Conservation (phyloP, 2,329 filamentous ascomycete species). For the Escovopsis sp. region DNA sequence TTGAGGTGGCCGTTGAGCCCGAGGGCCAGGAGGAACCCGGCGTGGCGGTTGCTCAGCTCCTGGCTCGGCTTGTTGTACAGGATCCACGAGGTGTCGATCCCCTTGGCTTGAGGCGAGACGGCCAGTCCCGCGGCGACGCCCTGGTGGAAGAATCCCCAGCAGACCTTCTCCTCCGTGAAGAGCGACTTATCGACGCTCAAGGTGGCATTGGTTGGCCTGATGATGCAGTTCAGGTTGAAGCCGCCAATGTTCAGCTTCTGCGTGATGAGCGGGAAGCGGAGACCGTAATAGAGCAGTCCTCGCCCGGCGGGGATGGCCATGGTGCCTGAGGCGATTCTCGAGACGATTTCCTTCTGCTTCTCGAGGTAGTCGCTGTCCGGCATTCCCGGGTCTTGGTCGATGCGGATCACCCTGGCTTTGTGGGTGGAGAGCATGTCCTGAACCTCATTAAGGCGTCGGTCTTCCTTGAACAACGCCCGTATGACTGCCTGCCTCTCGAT, state of each 20-base stretch:
- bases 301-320: slow-evolving; percentile 78
- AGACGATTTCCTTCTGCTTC: slow-evolving; percentile 79
- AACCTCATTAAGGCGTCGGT: slow-evolving; percentile 78
- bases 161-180: slow-evolving; percentile 91
- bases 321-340: slow-evolving; percentile 72
- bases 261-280: slow-evolving; percentile 75
- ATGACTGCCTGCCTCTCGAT: slow-evolving; percentile 73
- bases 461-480: slow-evolving; percentile 76
- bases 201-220: slow-evolving; percentile 82
- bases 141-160: slow-evolving; percentile 97
- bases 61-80: slow-evolving; percentile 83
- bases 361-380: slow-evolving; percentile 78
- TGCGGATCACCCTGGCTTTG: slow-evolving; percentile 62
- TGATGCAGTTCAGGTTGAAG: slow-evolving; percentile 81
- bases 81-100: slow-evolving; percentile 98
- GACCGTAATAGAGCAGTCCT: slow-evolving; percentile 74
- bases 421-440: slow-evolving; percentile 72
- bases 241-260: slow-evolving; percentile 82
- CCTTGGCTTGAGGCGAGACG: slow-evolving; percentile 77
- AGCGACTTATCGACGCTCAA: slow-evolving; percentile 79
- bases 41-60: slow-evolving; percentile 90
- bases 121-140: slow-evolving; percentile 85
- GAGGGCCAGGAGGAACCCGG: slow-evolving; percentile 78
- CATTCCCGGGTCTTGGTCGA: slow-evolving; percentile 60
- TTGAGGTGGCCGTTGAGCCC: slow-evolving; percentile 93